These are phyloP conservation scores for Neocatenulostroma microsporum DNA, from an alignment of 2,329 filamentous ascomycete genomes.

Conservation along the genomic window DNA sequence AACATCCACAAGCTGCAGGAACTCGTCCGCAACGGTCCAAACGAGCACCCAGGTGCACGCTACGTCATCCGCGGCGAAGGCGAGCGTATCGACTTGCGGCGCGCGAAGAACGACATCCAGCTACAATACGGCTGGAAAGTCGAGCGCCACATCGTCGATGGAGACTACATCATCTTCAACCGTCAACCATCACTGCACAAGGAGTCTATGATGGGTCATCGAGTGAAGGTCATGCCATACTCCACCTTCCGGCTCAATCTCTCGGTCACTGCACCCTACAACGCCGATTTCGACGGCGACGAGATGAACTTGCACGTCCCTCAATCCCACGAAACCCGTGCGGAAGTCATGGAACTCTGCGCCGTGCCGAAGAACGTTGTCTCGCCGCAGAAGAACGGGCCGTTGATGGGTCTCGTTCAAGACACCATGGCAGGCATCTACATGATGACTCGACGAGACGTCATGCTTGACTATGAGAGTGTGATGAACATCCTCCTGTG, in stretches of 20 bases:
- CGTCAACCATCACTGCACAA: conserved; percentile 98
- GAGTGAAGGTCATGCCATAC: conserved; percentile 96
- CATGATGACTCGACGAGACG: conserved; percentile 90
- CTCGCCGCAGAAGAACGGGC: conserved; percentile 91
- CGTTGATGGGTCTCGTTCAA: conserved; percentile 98
- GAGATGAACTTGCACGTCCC: conserved; percentile 99
- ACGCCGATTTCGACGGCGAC: conserved; percentile 99
- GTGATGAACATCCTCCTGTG: conserved; percentile 97
- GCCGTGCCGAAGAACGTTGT: conserved; percentile 99
- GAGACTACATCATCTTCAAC: conserved; percentile 99
- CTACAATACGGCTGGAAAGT: conserved; percentile 98
- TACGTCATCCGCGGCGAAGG: conserved; percentile 94
- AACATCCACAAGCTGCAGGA: conserved; percentile 90
- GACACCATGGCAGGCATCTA: conserved; percentile 94
- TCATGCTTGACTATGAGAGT: conserved; percentile 80
- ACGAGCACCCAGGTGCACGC: conserved; percentile 89
- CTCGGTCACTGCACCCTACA: conserved; percentile 97
- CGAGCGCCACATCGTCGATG: conserved; percentile 89
- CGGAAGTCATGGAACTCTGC: conserved; percentile 88
- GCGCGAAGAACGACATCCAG: conserved; percentile 81
- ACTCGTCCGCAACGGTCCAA: conserved; percentile 86
- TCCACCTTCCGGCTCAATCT: conserved; percentile 97
- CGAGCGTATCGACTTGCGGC: conserved; percentile 86
- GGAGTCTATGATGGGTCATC: conserved; percentile 99
- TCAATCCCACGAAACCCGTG: conserved; percentile 91